Conservation (phyloP, 805 yeast species). For the Starmerella khaoyaiensis region DNA sequence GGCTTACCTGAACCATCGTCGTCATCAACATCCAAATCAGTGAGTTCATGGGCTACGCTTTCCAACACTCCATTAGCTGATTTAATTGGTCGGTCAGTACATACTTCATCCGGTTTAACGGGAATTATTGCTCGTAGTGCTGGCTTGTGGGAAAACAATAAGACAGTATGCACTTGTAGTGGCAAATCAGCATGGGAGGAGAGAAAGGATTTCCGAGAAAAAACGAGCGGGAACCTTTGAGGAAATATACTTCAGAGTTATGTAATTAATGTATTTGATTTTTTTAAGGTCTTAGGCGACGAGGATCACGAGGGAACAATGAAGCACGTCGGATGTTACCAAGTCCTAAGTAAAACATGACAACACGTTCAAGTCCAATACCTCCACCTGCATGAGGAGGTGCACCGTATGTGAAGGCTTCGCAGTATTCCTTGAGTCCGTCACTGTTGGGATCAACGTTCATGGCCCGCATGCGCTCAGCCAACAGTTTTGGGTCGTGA, state of each 20-base stretch:
- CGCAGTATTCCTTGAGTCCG: conserved; percentile 82
- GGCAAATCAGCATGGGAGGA: conserved; percentile 97
- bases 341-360: conserved; percentile 93
- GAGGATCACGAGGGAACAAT: conserved; percentile 97
- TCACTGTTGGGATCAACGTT: conserved; percentile 69
- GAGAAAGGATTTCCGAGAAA: conserved; percentile 39
- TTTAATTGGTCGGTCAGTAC: conserved; percentile 21
- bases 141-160: conserved; percentile 93
- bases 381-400: conserved; percentile 99
- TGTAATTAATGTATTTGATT: not conserved
- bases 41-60: conserved; percentile 11
- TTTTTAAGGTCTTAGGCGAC: conserved; percentile 62
- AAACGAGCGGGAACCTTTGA: conserved; percentile 15
- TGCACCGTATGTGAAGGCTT: conserved; percentile 89
- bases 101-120: conserved; percentile 31
- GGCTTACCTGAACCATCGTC: not conserved
- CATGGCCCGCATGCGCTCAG: conserved; percentile 68
- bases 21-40: not conserved
- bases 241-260: not conserved
- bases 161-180: conserved; percentile 83
- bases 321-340: conserved; percentile 98
- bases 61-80: conserved; percentile 5
- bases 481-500: conserved; percentile 77
- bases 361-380: conserved; percentile 95
- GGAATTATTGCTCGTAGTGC: conserved; percentile 96